Conservation (phyloP, 495 filamentous ascomycete genomes). For the Pyronema omphalodes region DNA sequence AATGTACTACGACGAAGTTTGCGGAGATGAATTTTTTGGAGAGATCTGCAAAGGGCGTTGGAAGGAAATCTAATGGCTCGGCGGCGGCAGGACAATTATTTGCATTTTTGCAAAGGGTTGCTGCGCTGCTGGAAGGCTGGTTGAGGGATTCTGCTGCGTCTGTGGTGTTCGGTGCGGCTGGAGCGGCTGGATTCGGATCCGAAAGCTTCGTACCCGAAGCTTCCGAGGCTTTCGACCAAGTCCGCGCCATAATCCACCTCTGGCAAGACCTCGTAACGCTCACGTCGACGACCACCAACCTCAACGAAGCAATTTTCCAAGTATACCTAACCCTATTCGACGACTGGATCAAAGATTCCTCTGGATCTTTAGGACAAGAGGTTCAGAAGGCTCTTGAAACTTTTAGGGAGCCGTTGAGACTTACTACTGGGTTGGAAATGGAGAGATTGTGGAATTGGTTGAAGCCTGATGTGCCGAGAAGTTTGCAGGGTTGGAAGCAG, state of each 20-base stretch:
- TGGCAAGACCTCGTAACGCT: conserved; percentile 25
- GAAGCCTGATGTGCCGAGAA: conserved; percentile 43
- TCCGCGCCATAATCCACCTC: conserved; percentile 13
- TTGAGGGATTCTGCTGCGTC: no score
- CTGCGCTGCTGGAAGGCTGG: conserved; percentile 10
- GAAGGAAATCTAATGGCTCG: neutral
- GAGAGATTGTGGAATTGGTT: conserved; percentile 57
- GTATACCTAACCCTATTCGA: conserved; percentile 30
- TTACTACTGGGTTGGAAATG: conserved; percentile 67
- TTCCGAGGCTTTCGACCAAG: neutral
- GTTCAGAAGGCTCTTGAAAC: conserved; percentile 28
- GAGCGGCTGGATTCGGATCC: no score
- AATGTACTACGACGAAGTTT: conserved; percentile 9
- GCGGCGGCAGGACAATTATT: conserved; percentile 13
- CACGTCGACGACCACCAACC: conserved; percentile 7
- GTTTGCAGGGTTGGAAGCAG: conserved; percentile 32
- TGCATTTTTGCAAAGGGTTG: conserved; percentile 15
- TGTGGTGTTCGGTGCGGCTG: no score
- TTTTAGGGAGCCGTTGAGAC: conserved; percentile 33
- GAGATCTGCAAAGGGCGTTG: conserved; percentile 7
- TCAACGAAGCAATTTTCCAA: conserved; percentile 39
- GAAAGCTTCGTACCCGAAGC: no score
- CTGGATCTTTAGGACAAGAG: conserved; percentile 15
- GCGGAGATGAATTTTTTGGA: conserved; percentile 20
- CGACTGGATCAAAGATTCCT: conserved; percentile 14